Percentiles rank a stretch among this genome's conserved stretches.
Evolutionary conservation across 73 alveolate genomes (phyloP).

Genomic region (Paramecium sexaurelia): DNA sequence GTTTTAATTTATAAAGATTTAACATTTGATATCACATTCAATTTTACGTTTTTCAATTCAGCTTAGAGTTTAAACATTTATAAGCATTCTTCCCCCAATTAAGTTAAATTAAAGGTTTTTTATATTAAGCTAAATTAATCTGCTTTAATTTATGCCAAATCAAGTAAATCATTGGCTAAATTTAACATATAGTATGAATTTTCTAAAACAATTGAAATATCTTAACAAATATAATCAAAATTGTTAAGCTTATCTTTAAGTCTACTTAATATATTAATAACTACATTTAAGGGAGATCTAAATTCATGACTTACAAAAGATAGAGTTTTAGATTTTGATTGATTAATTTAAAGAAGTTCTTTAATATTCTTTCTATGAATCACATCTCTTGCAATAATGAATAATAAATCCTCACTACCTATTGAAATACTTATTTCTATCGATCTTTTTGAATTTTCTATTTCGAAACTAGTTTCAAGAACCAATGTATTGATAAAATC

Average conservation of each 20-base stretch:
- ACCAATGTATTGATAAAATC: neutral
- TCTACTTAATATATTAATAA: constrained; percentile 34
- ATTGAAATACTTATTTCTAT: neutral
- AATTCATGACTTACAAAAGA: constrained; percentile 67
- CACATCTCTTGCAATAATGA: neutral
- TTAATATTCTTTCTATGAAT: constrained; percentile 21
- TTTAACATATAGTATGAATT: constrained; percentile 47
- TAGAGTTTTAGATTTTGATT: constrained; percentile 58
- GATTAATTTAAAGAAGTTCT: constrained; percentile 1
- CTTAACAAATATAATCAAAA: neutral
- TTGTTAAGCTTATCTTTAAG: neutral
- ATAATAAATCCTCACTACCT: neutral
- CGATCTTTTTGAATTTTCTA: neutral
- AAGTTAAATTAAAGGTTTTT: constrained; percentile 3
- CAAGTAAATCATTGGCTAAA: constrained; percentile 59
- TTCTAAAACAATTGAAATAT: constrained; percentile 50
- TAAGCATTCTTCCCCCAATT: constrained; percentile 7
- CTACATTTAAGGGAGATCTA: constrained; percentile 57
- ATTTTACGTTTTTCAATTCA: constrained; percentile 18
- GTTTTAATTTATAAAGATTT: neutral
- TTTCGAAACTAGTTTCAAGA: neutral
- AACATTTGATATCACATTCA: neutral
- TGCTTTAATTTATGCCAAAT: constrained; percentile 63
- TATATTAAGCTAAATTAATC: constrained; percentile 21
- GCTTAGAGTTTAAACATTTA: constrained; percentile 66